Percentiles rank a stretch among this genome's conserved stretches.
These are phyloP conservation scores for Capsaspora owczarzaki DNA, from an alignment of 78 protist genomes.

Conservation along the genomic window DNA sequence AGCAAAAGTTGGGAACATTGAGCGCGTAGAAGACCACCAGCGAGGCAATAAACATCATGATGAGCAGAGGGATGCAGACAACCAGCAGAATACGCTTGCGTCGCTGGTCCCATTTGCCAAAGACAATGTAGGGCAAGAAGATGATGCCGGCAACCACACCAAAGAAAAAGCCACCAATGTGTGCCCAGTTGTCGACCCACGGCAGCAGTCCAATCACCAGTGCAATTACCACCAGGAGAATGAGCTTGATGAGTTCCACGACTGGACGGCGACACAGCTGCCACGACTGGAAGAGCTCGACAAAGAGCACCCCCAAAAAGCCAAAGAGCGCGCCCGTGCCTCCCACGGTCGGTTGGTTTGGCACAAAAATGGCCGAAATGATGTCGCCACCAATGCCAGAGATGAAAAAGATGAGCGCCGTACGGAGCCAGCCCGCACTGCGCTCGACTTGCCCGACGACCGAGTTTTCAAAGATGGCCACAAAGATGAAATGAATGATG, in stretches of 20 bases:
- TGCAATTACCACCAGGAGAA: background rate
- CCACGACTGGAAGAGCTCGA: conserved; percentile 39
- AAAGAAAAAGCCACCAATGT: conserved; percentile 8
- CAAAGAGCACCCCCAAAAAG: conserved; percentile 9
- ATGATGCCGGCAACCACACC: conserved; percentile 21
- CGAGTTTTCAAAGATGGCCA: background rate
- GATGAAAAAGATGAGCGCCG: conserved; percentile 14
- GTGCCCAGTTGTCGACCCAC: conserved; percentile 34
- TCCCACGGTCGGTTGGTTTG: conserved; percentile 11
- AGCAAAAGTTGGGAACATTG: background rate
- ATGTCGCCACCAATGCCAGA: conserved; percentile 32
- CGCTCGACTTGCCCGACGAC: conserved; percentile 13
- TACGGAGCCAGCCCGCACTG: conserved; percentile 28
- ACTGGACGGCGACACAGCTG: conserved; percentile 3
- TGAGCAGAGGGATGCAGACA: background rate
- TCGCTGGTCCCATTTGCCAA: conserved; percentile 24
- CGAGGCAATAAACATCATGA: background rate
- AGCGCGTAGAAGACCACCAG: background rate
- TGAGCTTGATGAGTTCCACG: background rate
- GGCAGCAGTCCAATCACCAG: conserved; percentile 23
- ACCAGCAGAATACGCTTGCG: conserved; percentile 20
- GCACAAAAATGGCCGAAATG: conserved; percentile 23
- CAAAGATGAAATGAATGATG: conserved; percentile 12
- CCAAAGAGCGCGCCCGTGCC: conserved; percentile 16
- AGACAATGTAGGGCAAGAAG: conserved; percentile 40